Percentiles rank a stretch among this genome's conserved stretches.
These are phyloP conservation scores for Euphrasia confusa DNA, from an alignment of 257 asterid genomes.

Conservation along the genomic window DNA sequence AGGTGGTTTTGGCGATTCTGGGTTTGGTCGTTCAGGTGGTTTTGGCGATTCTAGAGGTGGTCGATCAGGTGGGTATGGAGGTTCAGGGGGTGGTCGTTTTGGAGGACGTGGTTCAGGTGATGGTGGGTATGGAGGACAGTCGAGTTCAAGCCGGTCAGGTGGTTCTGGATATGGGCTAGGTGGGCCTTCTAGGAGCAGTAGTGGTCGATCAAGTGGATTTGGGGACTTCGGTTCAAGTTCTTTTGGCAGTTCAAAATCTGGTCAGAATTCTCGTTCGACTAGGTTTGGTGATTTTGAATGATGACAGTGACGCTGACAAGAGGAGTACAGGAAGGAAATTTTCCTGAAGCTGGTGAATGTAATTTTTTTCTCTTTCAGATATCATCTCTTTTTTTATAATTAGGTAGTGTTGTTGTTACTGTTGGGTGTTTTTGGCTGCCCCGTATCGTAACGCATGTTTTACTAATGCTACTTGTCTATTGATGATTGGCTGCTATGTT, in stretches of 20 bases:
- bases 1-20: constrained; percentile 48
- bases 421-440: too few relatives aligned
- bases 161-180: constrained; percentile 44
- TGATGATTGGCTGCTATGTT: too few relatives aligned
- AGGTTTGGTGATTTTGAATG: constrained; percentile 36
- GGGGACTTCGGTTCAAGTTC: constrained; percentile 38
- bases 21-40: constrained; percentile 33
- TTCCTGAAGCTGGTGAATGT: constrained; percentile 31
- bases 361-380: constrained; percentile 5
- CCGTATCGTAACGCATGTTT: too few relatives aligned
- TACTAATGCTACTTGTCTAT: too few relatives aligned
- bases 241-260: constrained; percentile 20
- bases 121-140: constrained; percentile 31
- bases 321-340: constrained; percentile 15
- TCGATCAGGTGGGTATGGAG: constrained; percentile 42
- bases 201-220: constrained; percentile 43
- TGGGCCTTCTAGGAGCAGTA: constrained; percentile 37
- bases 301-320: constrained; percentile 22
- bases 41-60: constrained; percentile 36
- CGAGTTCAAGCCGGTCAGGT: constrained; percentile 36
- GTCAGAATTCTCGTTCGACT: constrained; percentile 29
- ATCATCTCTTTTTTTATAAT: not conserved
- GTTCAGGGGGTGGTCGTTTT: constrained; percentile 37
- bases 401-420: too few relatives aligned
- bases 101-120: constrained; percentile 47